Base-by-base conservation (phyloP, 495 filamentous ascomycete species). In the Schizothecium vesticola region DNA sequence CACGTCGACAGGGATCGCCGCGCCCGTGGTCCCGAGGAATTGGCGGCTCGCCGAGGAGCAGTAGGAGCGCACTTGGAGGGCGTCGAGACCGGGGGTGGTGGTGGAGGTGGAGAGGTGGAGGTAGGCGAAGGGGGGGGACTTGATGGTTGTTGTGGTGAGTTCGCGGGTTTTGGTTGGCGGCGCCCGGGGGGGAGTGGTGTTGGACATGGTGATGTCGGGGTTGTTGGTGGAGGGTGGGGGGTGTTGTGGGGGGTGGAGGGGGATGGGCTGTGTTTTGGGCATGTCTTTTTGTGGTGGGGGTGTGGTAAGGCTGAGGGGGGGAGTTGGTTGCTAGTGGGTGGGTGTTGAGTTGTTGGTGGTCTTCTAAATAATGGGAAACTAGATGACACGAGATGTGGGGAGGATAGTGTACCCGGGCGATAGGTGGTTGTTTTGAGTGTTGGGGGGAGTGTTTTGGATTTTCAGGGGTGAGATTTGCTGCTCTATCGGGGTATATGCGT, bases 1-100 rank as follows among this genome's bases (percentile, higher is more conserved):
- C 33, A 97, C 89, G 72, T 97, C 94, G 68, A 97, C 78, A 0
- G 90, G 81, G 23, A 97, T 92, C 1, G 89, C 86, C 6, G 90
- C 82, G 33, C 94, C 94, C 2, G 87, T 86, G 31, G 90, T 72
- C 10, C 94, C 94, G 22, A 97, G 87, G 79, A 91, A 97, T 73
- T 93, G 91, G 10, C 84, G 85, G 1, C 97, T 81, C 0, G 93
- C 90, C 29, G 89, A 77, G 23, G 86, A 89, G 62, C 95, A 87
- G 72, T 92, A 87, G 1, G 89, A 85, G 51, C 89, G 89, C 33
- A 87, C 86, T 59, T 92, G 94, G 36, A 97, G 83, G 29, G 84
- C 81, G 79, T 97, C 94, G 36, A 94, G 79, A 31, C 75, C 70
- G 8, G 76, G 81, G 21, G 68, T 61, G 71, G 71, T 21, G 25